Base-by-base conservation (phyloP, 2,329 filamentous ascomycete genomes). In the Alternaria longipes region DNA sequence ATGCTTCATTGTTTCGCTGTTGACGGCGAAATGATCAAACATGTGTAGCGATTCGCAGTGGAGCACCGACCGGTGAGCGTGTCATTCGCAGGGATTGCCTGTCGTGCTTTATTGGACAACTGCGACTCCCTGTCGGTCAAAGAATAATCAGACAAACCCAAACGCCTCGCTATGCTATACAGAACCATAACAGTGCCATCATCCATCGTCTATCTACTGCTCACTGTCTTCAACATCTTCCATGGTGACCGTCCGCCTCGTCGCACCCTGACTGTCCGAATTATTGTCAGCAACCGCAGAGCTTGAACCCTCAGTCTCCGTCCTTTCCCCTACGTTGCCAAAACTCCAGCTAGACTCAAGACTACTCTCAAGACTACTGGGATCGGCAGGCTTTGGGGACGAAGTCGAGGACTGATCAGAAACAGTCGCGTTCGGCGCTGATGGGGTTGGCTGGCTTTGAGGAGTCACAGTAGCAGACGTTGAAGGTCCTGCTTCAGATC, bases 101-200 rank as follows among this genome's bases (percentile, higher is more conserved):
- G 58, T 46, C 26, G 40, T 53, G 34, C 58, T 38, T 14, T 34
- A 26, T 42, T 46, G 54, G 28, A 38, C 49, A 45, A 34, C 30
- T 40, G 26, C 47, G 49, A 28, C 40, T 60, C 40, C 28, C 20
- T 30, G 40, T 26, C 46, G 34, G 38, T 51, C 54, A 34, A 46
- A 16, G 34, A 47, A 46, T 46, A 61, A 30, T 47, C 28, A 54
- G 5, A 46, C 44, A 62, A 50, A 56, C 62, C 66, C 59, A 73
- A 73, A 78, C 76, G 70, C 76, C 76, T 69, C 76, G 75, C 76
- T 78, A 78, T 78, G 75, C 73, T 72, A 67, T 70, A 64, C 61
- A 67, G 38, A 59, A 28, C 45, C 59, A 18, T 34, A 53, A 20
- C 36, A 59, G 22, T 58, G 45, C 47, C 46, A 55, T 46, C 28